phyloP scores from a whole-genome alignment of 2,329 filamentous ascomycete species.

The Curvularia verruculosa region DNA sequence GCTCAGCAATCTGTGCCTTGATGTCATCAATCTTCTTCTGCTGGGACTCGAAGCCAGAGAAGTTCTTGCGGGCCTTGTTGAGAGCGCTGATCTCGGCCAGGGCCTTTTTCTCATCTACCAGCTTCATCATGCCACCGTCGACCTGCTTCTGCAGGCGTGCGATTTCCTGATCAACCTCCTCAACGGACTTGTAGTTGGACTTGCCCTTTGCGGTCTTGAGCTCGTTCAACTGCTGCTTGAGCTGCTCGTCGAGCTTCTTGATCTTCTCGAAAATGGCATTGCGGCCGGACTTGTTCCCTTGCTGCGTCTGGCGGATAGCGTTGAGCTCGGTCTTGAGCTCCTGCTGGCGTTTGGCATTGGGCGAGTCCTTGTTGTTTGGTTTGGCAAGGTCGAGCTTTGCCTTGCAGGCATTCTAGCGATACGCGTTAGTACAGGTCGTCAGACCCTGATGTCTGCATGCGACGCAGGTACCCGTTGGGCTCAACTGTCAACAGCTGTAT shows the following conservation, averaged over 20 bases:
- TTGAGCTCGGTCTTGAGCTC: conserved; percentile 83
- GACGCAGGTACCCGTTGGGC: conserved; percentile 24
- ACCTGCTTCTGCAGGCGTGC: conserved; percentile 81
- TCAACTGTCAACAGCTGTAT: background rate
- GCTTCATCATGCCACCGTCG: conserved; percentile 86
- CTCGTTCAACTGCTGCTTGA: conserved; percentile 83
- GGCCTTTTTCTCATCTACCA: conserved; percentile 97
- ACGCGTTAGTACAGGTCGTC: conserved; percentile 18
- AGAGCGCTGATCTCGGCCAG: conserved; percentile 81
- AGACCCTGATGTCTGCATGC: background rate
- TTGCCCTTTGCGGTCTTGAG: conserved; percentile 85
- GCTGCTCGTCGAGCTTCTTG: conserved; percentile 86
- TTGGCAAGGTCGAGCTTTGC: conserved; percentile 84
- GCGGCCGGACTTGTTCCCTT: conserved; percentile 82
- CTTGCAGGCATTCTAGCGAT: conserved; percentile 76
- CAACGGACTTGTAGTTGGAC: conserved; percentile 82
- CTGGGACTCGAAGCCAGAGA: conserved; percentile 79
- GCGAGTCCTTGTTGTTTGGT: conserved; percentile 82
- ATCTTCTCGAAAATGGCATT: conserved; percentile 83
- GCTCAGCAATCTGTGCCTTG: conserved; percentile 84
- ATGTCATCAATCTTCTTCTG: conserved; percentile 90
- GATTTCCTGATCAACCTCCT: conserved; percentile 87
- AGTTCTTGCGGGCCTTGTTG: conserved; percentile 89
- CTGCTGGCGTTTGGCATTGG: conserved; percentile 79
- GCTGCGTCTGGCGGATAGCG: conserved; percentile 85